Percentiles rank a stretch among this genome's conserved stretches.
These are phyloP conservation scores for Meyerozyma sp. DNA, from an alignment of 1,139 yeast species.

Conservation along the genomic window DNA sequence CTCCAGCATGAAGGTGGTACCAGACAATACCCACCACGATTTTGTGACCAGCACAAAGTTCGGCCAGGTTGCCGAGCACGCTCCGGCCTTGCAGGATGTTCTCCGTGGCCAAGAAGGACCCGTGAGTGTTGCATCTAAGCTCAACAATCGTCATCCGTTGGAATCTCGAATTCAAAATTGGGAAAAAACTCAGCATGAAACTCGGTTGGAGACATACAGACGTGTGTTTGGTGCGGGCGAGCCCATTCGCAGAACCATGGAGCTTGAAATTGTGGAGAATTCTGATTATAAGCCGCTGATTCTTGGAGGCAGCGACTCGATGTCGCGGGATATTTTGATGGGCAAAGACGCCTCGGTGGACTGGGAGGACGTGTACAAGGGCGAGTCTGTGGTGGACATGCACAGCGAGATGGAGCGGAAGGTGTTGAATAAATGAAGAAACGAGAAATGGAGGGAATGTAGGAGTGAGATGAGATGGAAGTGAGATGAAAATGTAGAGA, in stretches of 20 bases:
- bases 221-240: slow-evolving; percentile 90
- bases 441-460: neutral
- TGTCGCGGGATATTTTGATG: slow-evolving; percentile 74
- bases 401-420: slow-evolving; percentile 70
- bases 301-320: slow-evolving; percentile 47
- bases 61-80: slow-evolving; percentile 53
- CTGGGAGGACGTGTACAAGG: slow-evolving; percentile 88
- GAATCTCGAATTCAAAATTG: slow-evolving; percentile 71
- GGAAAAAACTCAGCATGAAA: slow-evolving; percentile 71
- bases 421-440: slow-evolving; percentile 33
- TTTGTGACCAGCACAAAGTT: slow-evolving; percentile 42
- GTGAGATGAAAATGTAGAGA: too few relatives aligned
- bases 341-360: slow-evolving; percentile 74
- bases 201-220: slow-evolving; percentile 73
- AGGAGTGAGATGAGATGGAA: too few relatives aligned
- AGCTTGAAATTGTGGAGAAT: slow-evolving; percentile 64
- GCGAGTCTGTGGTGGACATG: slow-evolving; percentile 50
- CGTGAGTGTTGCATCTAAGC: slow-evolving; percentile 54
- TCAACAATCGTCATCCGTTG: slow-evolving; percentile 85
- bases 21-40: neutral
- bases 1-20: neutral
- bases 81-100: slow-evolving; percentile 58
- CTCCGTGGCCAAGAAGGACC: slow-evolving; percentile 58
- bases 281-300: slow-evolving; percentile 69
- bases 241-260: slow-evolving; percentile 88